phyloP scores from a whole-genome alignment of 768 basidiomycete genomes.

The Udeniomyces megalosporus region DNA sequence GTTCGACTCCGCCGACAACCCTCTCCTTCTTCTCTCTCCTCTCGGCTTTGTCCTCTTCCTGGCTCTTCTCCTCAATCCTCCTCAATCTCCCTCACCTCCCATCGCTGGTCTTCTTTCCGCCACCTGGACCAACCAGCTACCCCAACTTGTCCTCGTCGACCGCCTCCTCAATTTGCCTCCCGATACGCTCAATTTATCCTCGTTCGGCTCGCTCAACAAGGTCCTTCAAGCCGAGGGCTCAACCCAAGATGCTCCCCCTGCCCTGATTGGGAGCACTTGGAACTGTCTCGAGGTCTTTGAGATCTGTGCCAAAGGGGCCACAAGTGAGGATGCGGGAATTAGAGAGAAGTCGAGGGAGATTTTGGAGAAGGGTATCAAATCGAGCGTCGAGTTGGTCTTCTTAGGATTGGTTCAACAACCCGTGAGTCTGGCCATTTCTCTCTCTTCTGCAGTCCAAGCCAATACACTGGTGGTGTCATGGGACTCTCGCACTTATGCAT shows the following conservation, averaged over 20 bases:
- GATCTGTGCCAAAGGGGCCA: background rate
- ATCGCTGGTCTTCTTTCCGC: conserved; percentile 26
- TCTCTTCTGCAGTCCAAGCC: no score
- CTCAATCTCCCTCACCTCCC: conserved; percentile 42
- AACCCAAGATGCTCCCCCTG: conserved; percentile 1
- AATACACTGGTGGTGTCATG: background rate
- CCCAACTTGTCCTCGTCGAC: conserved; percentile 73
- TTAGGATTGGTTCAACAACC: conserved; percentile 82
- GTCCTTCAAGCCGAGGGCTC: conserved; percentile 2
- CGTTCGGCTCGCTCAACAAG: conserved; percentile 39
- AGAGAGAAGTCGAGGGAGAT: conserved; percentile 19
- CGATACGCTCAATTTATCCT: conserved; percentile 85
- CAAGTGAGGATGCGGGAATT: conserved; percentile 5
- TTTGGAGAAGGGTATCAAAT: conserved; percentile 22
- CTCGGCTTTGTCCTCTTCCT: conserved; percentile 77
- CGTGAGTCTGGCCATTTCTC: conserved; percentile 37
- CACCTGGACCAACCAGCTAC: conserved; percentile 43
- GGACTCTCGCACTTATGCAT: background rate
- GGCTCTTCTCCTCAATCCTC: conserved; percentile 65
- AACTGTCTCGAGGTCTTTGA: conserved; percentile 11
- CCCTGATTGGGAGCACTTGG: conserved; percentile 6
- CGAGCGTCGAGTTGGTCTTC: conserved; percentile 67
- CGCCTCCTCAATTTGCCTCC: conserved; percentile 72
- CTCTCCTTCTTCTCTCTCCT: conserved; percentile 55
- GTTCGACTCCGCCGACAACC: conserved; percentile 70